Evolutionary conservation across 2,329 filamentous ascomycete genomes (phyloP).

Genomic region (Clarireedia sp.): DNA sequence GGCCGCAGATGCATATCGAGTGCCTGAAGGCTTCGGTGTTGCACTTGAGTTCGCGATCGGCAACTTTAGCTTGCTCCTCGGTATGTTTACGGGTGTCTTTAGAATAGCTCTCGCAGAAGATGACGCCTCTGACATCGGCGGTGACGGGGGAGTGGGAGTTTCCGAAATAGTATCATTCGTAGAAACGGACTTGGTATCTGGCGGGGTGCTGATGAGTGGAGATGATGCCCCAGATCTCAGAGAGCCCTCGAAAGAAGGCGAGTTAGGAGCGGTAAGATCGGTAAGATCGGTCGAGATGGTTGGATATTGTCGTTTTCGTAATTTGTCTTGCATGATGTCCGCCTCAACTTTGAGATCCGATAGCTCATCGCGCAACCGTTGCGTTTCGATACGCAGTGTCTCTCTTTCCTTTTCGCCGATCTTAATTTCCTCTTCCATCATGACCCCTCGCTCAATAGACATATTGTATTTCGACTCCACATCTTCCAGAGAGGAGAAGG

Average conservation of each 20-base stretch:
- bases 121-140: constrained; percentile 84
- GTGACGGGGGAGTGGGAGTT: constrained; percentile 79
- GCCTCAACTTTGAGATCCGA: constrained; percentile 90
- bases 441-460: constrained; percentile 80
- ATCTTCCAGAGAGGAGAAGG: constrained; percentile 90
- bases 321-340: constrained; percentile 89
- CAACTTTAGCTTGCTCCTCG: constrained; percentile 42
- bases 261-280: constrained; percentile 55
- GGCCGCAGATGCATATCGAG: constrained; percentile 18
- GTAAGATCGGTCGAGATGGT: constrained; percentile 54
- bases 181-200: constrained; percentile 57
- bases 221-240: constrained; percentile 85
- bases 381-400: constrained; percentile 76
- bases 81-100: constrained; percentile 26
- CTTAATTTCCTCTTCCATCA: constrained; percentile 93
- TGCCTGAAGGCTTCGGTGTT: constrained; percentile 42
- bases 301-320: constrained; percentile 64
- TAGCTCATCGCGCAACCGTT: constrained; percentile 82
- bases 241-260: constrained; percentile 67
- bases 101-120: constrained; percentile 17
- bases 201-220: constrained; percentile 81
- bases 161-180: constrained; percentile 53
- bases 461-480: constrained; percentile 96
- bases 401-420: constrained; percentile 89
- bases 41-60: constrained; percentile 46